Evolutionary conservation across 169 alveolate species (phyloP).

Genomic region (Plasmodium fragile): DNA sequence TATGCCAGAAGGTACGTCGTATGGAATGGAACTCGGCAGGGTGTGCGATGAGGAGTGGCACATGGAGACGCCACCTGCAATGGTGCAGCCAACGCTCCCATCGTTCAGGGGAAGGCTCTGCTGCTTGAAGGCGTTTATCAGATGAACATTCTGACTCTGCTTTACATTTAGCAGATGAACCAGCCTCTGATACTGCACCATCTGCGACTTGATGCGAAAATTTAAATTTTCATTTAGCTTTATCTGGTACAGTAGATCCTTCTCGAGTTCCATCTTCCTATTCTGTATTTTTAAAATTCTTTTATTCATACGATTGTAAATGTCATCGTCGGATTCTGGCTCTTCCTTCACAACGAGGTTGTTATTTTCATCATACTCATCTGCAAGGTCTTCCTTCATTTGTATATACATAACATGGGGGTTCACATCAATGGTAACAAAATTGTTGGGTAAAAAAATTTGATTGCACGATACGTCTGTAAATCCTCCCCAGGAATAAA

Average conservation of each 20-base stretch:
- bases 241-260: slow-evolving; percentile 39
- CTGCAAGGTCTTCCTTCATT: slow-evolving; percentile 37
- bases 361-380: slow-evolving; percentile 50
- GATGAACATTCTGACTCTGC: slow-evolving; percentile 35
- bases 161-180: slow-evolving; percentile 27
- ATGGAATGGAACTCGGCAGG: not conserved
- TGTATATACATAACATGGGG: slow-evolving; percentile 38
- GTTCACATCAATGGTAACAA: slow-evolving; percentile 30
- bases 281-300: slow-evolving; percentile 20
- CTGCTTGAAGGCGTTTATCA: not conserved
- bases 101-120: not conserved
- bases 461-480: slow-evolving; percentile 30
- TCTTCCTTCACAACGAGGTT: slow-evolving; percentile 45
- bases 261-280: slow-evolving; percentile 54
- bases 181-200: slow-evolving; percentile 40
- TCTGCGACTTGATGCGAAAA: slow-evolving; percentile 37
- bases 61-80: not conserved
- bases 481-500: slow-evolving; percentile 78
- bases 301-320: slow-evolving; percentile 42
- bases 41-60: not conserved
- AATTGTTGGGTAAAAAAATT: slow-evolving; percentile 44
- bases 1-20: not conserved
- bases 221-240: slow-evolving; percentile 57
- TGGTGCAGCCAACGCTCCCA: not conserved
- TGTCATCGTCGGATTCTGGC: slow-evolving; percentile 21